Evolutionary conservation across 2,329 filamentous ascomycete species (phyloP).

Genomic region (Pyrenophora teres): DNA sequence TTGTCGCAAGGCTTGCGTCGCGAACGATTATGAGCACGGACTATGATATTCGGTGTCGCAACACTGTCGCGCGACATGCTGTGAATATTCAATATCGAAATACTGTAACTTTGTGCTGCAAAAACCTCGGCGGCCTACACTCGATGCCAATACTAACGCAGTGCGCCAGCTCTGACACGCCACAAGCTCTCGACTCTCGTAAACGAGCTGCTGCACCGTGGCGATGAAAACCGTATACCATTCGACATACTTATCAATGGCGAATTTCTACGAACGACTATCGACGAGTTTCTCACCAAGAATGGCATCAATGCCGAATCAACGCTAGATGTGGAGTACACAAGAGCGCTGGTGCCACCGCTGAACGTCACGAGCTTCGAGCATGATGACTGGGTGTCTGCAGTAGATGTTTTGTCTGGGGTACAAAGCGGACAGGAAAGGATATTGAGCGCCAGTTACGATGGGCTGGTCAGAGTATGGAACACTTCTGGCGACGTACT

Average conservation of each 20-base stretch:
- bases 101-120: background rate
- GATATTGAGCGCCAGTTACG: slow-evolving; percentile 91
- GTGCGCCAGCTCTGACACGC: slow-evolving; percentile 34
- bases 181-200: slow-evolving; percentile 63
- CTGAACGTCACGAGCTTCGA: slow-evolving; percentile 89
- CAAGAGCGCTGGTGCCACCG: slow-evolving; percentile 87
- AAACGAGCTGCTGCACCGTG: slow-evolving; percentile 63
- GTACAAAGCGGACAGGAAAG: slow-evolving; percentile 64
- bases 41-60: no score
- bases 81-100: background rate
- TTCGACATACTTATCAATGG: slow-evolving; percentile 97
- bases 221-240: slow-evolving; percentile 67
- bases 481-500: slow-evolving; percentile 81
- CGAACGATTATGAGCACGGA: no score
- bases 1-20: background rate
- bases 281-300: slow-evolving; percentile 85
- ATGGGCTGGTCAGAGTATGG: slow-evolving; percentile 88
- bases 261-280: slow-evolving; percentile 82
- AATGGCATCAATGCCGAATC: slow-evolving; percentile 90
- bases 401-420: slow-evolving; percentile 78
- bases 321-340: slow-evolving; percentile 87
- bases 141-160: slow-evolving; percentile 14
- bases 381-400: slow-evolving; percentile 96
- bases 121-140: background rate
- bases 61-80: background rate